A percentile compares a stretch with the other conserved stretches of the same genome.
Evolutionary conservation across 495 filamentous ascomycete genomes (phyloP).

Genomic region (Darksidea phi): DNA sequence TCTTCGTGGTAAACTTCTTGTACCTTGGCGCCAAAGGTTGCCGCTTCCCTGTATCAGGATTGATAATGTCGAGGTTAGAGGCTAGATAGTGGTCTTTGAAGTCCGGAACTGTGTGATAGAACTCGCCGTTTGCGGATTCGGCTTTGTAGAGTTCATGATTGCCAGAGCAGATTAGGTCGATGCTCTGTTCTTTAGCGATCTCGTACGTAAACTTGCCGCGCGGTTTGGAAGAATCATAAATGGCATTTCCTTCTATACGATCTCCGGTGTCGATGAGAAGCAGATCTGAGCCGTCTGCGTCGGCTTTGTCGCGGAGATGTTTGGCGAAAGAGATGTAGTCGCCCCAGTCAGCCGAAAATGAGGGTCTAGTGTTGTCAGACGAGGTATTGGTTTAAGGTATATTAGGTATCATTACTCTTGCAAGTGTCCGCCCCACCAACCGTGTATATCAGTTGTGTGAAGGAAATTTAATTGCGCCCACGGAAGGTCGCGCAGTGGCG

Average conservation of each 20-base stretch:
- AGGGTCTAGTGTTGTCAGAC: constrained; percentile 26
- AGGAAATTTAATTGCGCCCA: constrained; percentile 95
- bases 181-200: constrained; percentile 74
- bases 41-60: constrained; percentile 63
- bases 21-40: constrained; percentile 79
- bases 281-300: constrained; percentile 75
- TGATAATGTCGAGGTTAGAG: constrained; percentile 88
- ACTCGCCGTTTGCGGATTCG: constrained; percentile 73
- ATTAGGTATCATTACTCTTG: constrained; percentile 61
- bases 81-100: constrained; percentile 68
- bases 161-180: constrained; percentile 84
- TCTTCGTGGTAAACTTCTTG: constrained; percentile 84
- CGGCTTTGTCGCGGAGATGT: constrained; percentile 74
- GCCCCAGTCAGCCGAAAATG: constrained; percentile 91
- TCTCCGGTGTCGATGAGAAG: constrained; percentile 93
- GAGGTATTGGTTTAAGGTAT: constrained; percentile 20
- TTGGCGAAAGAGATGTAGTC: constrained; percentile 93
- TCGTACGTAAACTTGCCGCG: constrained; percentile 85
- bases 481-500: constrained; percentile 75
- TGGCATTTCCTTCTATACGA: constrained; percentile 88
- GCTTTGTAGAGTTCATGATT: constrained; percentile 94
- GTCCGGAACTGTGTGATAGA: constrained; percentile 46
- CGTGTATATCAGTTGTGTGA: constrained; percentile 91
- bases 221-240: constrained; percentile 88
- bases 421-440: constrained; percentile 92